Base-by-base conservation (phyloP, 768 basidiomycete species). In the Cubamyces sp. region DNA sequence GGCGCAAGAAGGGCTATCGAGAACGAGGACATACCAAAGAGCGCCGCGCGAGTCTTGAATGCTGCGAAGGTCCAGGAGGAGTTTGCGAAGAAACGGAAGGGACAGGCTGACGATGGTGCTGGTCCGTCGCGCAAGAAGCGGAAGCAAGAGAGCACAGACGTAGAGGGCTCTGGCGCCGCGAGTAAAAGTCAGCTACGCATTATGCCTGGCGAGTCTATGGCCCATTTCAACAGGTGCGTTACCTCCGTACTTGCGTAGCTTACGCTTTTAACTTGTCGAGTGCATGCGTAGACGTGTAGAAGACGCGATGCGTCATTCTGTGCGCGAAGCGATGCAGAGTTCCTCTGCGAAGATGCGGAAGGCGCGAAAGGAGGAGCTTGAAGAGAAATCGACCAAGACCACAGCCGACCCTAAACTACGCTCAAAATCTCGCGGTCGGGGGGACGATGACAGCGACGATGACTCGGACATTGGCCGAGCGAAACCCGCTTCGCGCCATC, bases 141-240 rank as follows among this genome's bases (percentile, higher is more conserved):
- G 48, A 73, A 39, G 60, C 42, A 63, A 57, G 61, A 37, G 19
- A 34, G 43, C 3, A 51, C 30, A 7, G 52, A n/a, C 14, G 43
- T 16, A 25, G 50, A 52, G 46, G 50, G 54, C 1, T 63, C 50
- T 15, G 62, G 49, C 3, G 39, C 49, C 16, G 64, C 54, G 5
- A 30, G 14, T 39, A 43, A 53, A 63, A 55, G 50, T 14, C 23
- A 59, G 45, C 69, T 87, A 42, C 76, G 68, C 48, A 91, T 90
- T 28, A 78, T 81, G 59, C 83, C 84, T 0, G 85, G 87, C 46
- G 91, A 93, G 73, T 86, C 89, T 0, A 79, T 92, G 54, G 79
- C 83, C 57, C 87, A 91, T 75, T 93, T 92, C 73, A 88, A 91
- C 72, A 79, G 84, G 91, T 91, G 66, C 54, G 83, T 72, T n/a